Evolutionary conservation across 2,329 filamentous ascomycete species (phyloP).

Genomic region (Aspergillus tanneri): DNA sequence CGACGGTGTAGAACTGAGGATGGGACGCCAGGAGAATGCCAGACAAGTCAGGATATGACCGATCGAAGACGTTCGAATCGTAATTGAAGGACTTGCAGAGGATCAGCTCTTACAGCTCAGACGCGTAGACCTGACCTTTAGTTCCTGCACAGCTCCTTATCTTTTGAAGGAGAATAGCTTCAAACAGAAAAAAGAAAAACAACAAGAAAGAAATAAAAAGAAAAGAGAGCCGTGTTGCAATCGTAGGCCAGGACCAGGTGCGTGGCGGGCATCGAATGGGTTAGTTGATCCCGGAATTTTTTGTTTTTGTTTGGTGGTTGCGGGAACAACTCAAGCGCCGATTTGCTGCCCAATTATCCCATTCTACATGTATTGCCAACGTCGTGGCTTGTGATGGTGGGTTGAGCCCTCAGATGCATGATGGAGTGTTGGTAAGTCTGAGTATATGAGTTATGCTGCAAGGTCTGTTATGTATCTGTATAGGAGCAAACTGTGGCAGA

Average conservation of each 20-base stretch:
- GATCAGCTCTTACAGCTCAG: neutral
- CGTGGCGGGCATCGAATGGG: conserved; percentile 2
- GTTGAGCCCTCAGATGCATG: too few species aligned
- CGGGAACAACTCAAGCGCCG: conserved; percentile 13
- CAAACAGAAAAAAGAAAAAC: conserved; percentile 3
- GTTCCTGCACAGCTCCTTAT: neutral
- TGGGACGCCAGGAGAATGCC: neutral
- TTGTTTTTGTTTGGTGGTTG: conserved; percentile 4
- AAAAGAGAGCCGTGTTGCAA: neutral
- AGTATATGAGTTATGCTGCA: too few species aligned
- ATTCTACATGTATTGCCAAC: conserved; percentile 11
- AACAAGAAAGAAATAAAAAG: conserved; percentile 1
- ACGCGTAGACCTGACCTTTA: neutral
- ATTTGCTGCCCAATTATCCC: conserved; percentile 20
- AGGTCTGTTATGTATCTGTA: too few species aligned
- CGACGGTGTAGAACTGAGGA: neutral
- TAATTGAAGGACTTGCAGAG: neutral
- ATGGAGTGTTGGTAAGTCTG: too few species aligned
- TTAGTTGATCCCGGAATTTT: neutral
- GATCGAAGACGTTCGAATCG: neutral
- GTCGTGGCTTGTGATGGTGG: too few species aligned
- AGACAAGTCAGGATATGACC: neutral
- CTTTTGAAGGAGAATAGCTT: neutral
- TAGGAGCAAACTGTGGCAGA: too few species aligned
- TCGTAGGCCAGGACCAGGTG: neutral